Evolutionary conservation across 192 early-diverging fungal species (phyloP), one percentile per base, ranked within the genome.

Genomic region (Coemansia sp.): DNA sequence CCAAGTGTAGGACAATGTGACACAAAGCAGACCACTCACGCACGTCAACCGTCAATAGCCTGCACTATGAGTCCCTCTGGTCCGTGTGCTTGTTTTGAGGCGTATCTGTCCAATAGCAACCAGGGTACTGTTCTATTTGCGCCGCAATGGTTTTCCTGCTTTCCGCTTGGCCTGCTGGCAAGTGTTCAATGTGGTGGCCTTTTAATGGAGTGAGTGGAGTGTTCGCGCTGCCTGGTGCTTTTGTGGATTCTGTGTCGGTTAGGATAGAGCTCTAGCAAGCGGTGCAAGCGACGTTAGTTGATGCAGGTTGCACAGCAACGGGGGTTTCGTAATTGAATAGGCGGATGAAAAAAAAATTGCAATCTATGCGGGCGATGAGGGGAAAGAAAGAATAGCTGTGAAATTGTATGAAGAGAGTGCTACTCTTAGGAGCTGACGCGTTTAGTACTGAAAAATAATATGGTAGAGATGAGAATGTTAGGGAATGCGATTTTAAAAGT

Each of bases 261-360:
- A 1, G 5, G 36, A 19, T 32, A 20, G 34, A 36, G 11, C 3
- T 33, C 17, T 35, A 35, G 55, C 11, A 7, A 35, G 55, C 33
- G 14, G 33, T 8, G 14, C 22, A 25, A 13, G 49, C 25, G 49
- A 8, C 22, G 22, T 52, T 29, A 25, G 25, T 22, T 52, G 9
- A 52, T 52, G 49, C 49, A 52, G 49, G 23, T 25, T 20, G 55
- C 17, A 36, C 33, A 57, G 29, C 55, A 57, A 57, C 34, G 19
- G 23, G 10, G 34, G 9, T 40, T n/a, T 57, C 55, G 55, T 38
- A 1, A 53, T 25, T 4, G 20, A 53, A 57, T 36, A 36, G 15
- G 19, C 9, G 11, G 0, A 57, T 33, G 5, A 36, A 35, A 35
- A n/a, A 56, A 56, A 56, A 35, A 23, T 2, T 20, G 25, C 32